Percentiles rank a stretch among this genome's conserved stretches.
Conservation (phyloP, 176 grass and related monocot species). For the Cenchrus purpureus region DNA sequence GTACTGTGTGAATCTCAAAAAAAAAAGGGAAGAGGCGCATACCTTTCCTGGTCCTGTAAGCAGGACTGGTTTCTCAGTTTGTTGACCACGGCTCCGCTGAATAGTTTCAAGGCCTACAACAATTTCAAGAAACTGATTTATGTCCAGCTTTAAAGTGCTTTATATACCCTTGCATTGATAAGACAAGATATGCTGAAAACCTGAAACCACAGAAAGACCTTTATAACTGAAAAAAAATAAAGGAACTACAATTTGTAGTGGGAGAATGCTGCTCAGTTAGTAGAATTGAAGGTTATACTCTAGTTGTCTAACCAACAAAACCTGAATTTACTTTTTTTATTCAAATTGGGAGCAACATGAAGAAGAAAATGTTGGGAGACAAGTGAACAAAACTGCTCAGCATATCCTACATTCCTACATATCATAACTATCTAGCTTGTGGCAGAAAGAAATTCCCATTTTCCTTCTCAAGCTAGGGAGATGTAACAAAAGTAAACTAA, state of each 20-base stretch:
- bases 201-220: background rate
- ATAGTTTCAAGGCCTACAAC: conserved; percentile 68
- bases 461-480: background rate
- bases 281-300: background rate
- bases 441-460: background rate
- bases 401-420: background rate
- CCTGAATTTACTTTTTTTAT: background rate
- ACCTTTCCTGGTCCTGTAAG: conserved; percentile 96
- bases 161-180: background rate
- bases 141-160: conserved; percentile 14
- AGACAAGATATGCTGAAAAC: background rate
- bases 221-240: background rate
- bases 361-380: background rate
- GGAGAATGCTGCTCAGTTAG: background rate
- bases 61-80: conserved; percentile 82
- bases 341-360: background rate
- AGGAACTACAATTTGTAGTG: background rate
- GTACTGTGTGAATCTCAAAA: too few species aligned
- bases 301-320: background rate
- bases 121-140: conserved; percentile 9
- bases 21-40: background rate
- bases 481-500: background rate
- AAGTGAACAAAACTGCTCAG: background rate
- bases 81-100: conserved; percentile 71
- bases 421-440: background rate